Percentiles rank a stretch among this genome's conserved stretches.
Conservation (phyloP, 495 filamentous ascomycete species). For the Podospora pseudocomata region DNA sequence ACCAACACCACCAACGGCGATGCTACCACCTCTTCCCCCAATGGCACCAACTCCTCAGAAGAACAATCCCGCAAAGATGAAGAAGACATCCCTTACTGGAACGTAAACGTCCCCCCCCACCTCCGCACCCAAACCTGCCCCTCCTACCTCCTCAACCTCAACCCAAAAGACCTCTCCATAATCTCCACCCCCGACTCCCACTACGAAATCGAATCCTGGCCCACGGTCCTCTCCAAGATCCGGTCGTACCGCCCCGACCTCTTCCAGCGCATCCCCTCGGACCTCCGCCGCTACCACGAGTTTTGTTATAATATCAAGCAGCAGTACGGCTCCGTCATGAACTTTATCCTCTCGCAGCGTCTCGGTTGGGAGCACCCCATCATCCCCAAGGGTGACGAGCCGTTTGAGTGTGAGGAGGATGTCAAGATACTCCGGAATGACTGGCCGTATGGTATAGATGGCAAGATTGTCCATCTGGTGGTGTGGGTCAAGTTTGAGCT, state of each 20-base stretch:
- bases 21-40: background rate
- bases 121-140: conserved; percentile 65
- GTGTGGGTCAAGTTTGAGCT: conserved; percentile 84
- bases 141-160: conserved; percentile 56
- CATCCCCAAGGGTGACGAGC: conserved; percentile 28
- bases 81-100: conserved; percentile 64
- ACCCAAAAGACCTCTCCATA: conserved; percentile 55
- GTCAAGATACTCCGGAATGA: conserved; percentile 78
- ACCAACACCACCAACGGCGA: background rate
- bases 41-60: background rate
- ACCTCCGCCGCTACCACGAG: conserved; percentile 67
- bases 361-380: conserved; percentile 57
- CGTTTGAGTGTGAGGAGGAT: conserved; percentile 53
- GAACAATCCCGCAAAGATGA: conserved; percentile 24
- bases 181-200: conserved; percentile 61
- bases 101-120: conserved; percentile 64
- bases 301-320: conserved; percentile 59
- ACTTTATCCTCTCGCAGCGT: conserved; percentile 64
- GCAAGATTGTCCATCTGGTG: conserved; percentile 73
- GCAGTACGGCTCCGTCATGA: conserved; percentile 67
- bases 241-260: conserved; percentile 62
- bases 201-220: conserved; percentile 59
- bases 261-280: conserved; percentile 70
- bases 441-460: conserved; percentile 84
- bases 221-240: conserved; percentile 58